Conservation (phyloP, 495 filamentous ascomycete species). For the Aspergillus egyptiacus region DNA sequence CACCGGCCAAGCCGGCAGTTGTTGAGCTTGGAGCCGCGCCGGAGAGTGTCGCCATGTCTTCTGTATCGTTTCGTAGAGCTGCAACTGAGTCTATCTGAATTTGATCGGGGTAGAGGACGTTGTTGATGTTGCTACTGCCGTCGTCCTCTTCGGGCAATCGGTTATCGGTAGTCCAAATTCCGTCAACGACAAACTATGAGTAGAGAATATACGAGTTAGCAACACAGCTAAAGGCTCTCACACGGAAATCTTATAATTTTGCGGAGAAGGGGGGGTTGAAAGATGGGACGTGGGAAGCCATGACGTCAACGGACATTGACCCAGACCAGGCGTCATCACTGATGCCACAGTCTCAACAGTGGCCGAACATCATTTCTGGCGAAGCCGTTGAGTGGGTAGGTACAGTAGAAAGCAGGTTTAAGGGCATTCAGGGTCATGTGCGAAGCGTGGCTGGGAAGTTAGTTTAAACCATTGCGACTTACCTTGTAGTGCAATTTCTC, state of each 20-base stretch:
- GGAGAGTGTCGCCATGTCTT: constrained; percentile 49
- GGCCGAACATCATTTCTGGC: background rate
- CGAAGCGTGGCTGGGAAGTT: background rate
- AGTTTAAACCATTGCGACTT: constrained; percentile 22
- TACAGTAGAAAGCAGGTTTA: constrained; percentile 2
- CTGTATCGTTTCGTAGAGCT: constrained; percentile 26
- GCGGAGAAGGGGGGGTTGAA: constrained; percentile 1
- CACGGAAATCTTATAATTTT: constrained; percentile 23
- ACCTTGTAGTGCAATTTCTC: constrained; percentile 85
- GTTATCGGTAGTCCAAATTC: constrained; percentile 74
- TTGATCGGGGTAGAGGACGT: constrained; percentile 71
- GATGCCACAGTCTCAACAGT: constrained; percentile 8
- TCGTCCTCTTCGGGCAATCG: constrained; percentile 74
- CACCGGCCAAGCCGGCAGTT: constrained; percentile 63
- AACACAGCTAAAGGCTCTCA: constrained; percentile 6
- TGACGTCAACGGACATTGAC: constrained; percentile 31
- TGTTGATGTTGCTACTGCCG: constrained; percentile 74
- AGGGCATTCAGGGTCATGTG: constrained; percentile 8
- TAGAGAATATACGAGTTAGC: constrained; percentile 14
- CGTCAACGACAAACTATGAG: constrained; percentile 84
- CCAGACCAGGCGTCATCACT: constrained; percentile 25
- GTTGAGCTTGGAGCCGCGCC: constrained; percentile 67
- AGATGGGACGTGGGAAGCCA: constrained; percentile 8
- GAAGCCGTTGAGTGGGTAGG: background rate
- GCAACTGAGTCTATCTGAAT: constrained; percentile 47